A percentile compares a stretch with the other conserved stretches of the same genome.
Conservation (phyloP, 108 stramenopile genomes). For the Mayamaea pseudoterrestris region DNA sequence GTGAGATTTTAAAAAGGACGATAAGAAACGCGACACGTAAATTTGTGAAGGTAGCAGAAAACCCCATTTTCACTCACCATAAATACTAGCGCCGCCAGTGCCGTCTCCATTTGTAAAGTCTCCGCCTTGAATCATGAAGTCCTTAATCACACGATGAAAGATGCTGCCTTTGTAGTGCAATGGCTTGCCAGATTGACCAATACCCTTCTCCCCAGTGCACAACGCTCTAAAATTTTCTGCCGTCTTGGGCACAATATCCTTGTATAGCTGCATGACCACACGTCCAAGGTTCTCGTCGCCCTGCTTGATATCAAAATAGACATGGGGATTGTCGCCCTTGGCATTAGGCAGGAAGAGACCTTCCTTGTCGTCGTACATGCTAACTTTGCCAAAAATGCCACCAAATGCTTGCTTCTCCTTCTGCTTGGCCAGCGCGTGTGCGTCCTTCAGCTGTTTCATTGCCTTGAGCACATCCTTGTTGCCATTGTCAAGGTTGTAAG, state of each 20-base stretch:
- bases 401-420: slow-evolving; percentile 89
- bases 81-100: slow-evolving; percentile 91
- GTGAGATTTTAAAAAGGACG: too few relatives aligned
- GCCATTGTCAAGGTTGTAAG: slow-evolving; percentile 70
- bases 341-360: slow-evolving; percentile 55
- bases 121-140: slow-evolving; percentile 89
- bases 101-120: slow-evolving; percentile 92
- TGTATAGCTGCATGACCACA: slow-evolving; percentile 84
- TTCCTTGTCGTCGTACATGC: slow-evolving; percentile 90
- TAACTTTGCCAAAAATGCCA: slow-evolving; percentile 79
- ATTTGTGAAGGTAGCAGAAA: too few relatives aligned
- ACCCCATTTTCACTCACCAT: too few relatives aligned
- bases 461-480: slow-evolving; percentile 91
- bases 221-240: slow-evolving; percentile 93
- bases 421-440: slow-evolving; percentile 44
- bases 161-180: slow-evolving; percentile 85
- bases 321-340: slow-evolving; percentile 80
- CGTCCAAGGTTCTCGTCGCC: slow-evolving; percentile 72
- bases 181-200: slow-evolving; percentile 51
- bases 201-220: slow-evolving; percentile 93
- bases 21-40: too few relatives aligned
- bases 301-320: slow-evolving; percentile 84
- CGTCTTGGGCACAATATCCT: slow-evolving; percentile 89
- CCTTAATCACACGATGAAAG: slow-evolving; percentile 90
- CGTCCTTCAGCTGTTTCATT: slow-evolving; percentile 61